Evolutionary conservation across 305 asterid genomes (phyloP).

Genomic region (Solanum hybrid): DNA sequence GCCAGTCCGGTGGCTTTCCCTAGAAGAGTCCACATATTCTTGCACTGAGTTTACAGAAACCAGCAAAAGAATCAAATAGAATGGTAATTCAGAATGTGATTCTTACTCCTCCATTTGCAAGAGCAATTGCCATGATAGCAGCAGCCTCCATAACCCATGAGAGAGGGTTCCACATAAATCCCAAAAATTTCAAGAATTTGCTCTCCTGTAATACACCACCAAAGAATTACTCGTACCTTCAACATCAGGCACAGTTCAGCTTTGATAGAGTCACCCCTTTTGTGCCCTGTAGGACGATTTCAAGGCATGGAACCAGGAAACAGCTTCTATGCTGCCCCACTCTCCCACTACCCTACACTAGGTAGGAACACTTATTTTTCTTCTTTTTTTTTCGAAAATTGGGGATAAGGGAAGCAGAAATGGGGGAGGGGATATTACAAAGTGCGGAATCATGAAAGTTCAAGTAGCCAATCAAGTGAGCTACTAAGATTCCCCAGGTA

Average conservation of each 20-base stretch:
- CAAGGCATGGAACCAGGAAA: neutral
- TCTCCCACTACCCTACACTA: neutral
- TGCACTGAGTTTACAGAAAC: neutral
- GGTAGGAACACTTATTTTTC: neutral
- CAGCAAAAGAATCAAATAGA: neutral
- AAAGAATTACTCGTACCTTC: neutral
- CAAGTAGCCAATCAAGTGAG: neutral
- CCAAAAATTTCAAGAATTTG: slow-evolving; percentile 79
- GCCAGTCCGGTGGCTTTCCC: slow-evolving; percentile 99
- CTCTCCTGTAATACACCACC: slow-evolving; percentile 53
- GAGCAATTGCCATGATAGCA: slow-evolving; percentile 98
- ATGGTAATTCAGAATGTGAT: neutral
- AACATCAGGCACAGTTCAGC: neutral
- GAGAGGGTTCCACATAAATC: slow-evolving; percentile 99
- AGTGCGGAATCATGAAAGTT: neutral
- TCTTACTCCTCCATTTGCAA: slow-evolving; percentile 99
- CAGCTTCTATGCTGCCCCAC: neutral
- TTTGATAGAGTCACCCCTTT: neutral
- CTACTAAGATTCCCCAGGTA: neutral
- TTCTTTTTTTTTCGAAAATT: neutral
- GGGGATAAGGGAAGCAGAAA: neutral
- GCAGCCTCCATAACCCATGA: slow-evolving; percentile 99
- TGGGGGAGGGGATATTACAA: neutral
- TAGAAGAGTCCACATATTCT: slow-evolving; percentile 20
- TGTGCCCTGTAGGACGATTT: neutral